phyloP scores from a whole-genome alignment of 176 grass and related monocot species.

The Coix lacrymajobi region DNA sequence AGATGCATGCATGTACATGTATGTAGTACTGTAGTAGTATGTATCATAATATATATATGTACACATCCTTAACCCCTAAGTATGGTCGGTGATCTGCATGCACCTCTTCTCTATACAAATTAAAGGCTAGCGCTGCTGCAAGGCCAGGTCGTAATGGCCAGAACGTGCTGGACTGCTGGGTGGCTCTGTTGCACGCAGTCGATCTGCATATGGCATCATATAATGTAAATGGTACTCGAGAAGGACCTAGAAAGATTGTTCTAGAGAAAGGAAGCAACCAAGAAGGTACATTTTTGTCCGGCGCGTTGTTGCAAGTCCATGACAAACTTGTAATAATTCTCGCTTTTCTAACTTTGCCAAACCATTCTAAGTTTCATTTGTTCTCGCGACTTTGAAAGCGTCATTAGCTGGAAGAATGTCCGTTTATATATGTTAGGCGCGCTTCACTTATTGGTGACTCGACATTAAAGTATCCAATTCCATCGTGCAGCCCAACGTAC shows the following conservation, averaged over 20 bases:
- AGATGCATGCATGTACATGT: neutral
- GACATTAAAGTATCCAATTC: neutral
- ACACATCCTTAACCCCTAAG: slow-evolving; percentile 27
- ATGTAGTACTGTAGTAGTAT: no score
- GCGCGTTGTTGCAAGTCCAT: neutral
- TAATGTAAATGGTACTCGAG: neutral
- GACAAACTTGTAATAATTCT: neutral
- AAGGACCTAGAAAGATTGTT: neutral
- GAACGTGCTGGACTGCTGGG: no score
- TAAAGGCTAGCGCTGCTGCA: neutral
- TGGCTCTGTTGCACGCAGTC: no score
- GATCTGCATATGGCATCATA: no score
- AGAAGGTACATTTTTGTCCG: slow-evolving; percentile 1
- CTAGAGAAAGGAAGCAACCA: neutral
- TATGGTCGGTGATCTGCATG: neutral
- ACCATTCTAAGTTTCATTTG: neutral
- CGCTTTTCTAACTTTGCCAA: slow-evolving; percentile 1
- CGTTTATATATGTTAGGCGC: neutral
- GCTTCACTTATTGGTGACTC: neutral
- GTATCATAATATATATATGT: neutral
- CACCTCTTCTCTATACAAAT: neutral
- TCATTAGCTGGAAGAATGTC: slow-evolving; percentile 30
- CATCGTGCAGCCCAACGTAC: neutral
- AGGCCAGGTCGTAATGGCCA: no score
- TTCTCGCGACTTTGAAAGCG: neutral